Evolutionary conservation across 31 red algal genomes (phyloP), one percentile per base, ranked within the genome.

Genomic region (Porphyra umbilicalis): DNA sequence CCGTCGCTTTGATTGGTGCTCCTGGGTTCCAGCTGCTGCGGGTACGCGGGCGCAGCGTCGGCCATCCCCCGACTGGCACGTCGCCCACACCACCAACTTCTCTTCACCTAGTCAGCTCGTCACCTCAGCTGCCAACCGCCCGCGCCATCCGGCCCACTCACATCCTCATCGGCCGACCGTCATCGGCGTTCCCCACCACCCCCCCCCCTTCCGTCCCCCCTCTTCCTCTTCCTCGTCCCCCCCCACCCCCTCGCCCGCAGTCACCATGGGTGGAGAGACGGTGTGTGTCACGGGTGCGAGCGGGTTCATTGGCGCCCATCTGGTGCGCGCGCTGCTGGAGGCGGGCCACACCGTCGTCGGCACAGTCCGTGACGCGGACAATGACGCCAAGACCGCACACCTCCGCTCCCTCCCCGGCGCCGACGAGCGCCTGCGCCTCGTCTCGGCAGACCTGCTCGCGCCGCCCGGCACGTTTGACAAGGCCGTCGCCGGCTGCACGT

Each of bases 201-300:
- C 16, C 42, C 3, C 42, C 42, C 16, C 16, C 42, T 10, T 20
- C 8, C 13, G 3, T 57, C 42, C 42, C 5, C 42, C 42, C 20
- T 9, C 3, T 16, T 2, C 8, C 42, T 57, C 5, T 57, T 11
- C 42, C 2, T 1, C 16, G 42, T 9, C 42, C 42, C 57, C 35
- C 42, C 80, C 40, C 35, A 30, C 38, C 46, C 80, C 38, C 46
- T 8, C 80, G 36, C 34, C 80, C 35, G 11, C 42, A 14, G 2
- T 30, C 32, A 86, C 32, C 3, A 86, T 86, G 85, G 9, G 79
- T 31, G 7, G 7, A 11, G 34, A 79, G 34, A 79, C 83, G 78
- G 92, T 91, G 33, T 86, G 85, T 46, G 88, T 95, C 9, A 88
- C 82, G 31, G 93, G 93, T 76, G 82, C 87, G 36, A 88, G 82